Conservation (phyloP, 306 rosid genomes). For the Phaseolus lunatus region DNA sequence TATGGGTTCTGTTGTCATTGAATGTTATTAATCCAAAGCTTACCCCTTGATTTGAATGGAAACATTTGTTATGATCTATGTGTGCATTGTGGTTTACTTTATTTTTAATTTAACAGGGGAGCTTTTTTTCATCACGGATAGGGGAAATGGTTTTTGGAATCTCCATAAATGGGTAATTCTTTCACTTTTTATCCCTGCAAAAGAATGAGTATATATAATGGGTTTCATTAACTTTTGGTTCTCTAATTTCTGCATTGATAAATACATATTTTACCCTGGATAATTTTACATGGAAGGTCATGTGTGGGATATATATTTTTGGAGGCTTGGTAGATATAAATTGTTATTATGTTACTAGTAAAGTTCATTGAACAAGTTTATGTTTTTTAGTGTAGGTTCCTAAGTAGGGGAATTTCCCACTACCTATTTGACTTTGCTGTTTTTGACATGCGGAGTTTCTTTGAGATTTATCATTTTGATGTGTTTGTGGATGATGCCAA, state of each 20-base stretch:
- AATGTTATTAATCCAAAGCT: slow-evolving; percentile 27
- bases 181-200: background rate
- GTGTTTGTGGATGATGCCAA: background rate
- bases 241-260: background rate
- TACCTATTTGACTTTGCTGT: background rate
- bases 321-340: background rate
- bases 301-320: background rate
- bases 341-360: slow-evolving; percentile 10
- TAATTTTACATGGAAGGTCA: slow-evolving; percentile 25
- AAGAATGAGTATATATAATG: background rate
- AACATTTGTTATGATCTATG: slow-evolving; percentile 20
- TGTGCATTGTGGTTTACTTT: slow-evolving; percentile 26
- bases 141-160: slow-evolving; percentile 90
- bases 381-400: background rate
- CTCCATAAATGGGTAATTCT: slow-evolving; percentile 89
- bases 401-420: background rate
- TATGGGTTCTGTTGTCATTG: background rate
- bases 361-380: slow-evolving; percentile 14
- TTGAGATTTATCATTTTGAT: background rate
- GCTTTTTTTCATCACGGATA: slow-evolving; percentile 85
- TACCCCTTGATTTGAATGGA: slow-evolving; percentile 17
- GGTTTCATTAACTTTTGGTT: slow-evolving; percentile 11
- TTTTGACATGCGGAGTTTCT: slow-evolving; percentile 4
- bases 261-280: slow-evolving; percentile 8
- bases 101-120: slow-evolving; percentile 64